Percentiles rank a stretch among this genome's conserved stretches.
These are phyloP conservation scores for Diaporthe citriasiana DNA, from an alignment of 2,329 filamentous ascomycete species.

Conservation along the genomic window DNA sequence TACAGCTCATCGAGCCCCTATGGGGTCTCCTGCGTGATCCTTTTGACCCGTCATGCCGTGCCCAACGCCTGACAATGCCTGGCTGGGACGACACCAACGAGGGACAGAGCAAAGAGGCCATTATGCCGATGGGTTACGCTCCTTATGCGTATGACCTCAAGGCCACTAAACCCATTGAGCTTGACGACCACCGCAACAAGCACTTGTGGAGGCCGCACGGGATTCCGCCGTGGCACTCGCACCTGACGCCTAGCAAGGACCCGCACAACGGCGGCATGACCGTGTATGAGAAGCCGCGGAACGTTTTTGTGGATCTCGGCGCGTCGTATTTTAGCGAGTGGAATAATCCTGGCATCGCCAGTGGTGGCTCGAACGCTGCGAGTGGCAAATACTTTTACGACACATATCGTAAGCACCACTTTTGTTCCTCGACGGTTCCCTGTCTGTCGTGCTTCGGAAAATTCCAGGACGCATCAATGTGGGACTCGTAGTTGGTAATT, in stretches of 20 bases:
- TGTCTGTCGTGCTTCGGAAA: too few relatives aligned
- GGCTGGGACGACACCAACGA: not conserved
- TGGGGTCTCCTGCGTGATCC: constrained; percentile 8
- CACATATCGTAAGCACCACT: not conserved
- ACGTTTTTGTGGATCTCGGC: constrained; percentile 14
- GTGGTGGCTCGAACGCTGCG: not conserved
- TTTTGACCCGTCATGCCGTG: not conserved
- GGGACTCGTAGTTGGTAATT: too few relatives aligned
- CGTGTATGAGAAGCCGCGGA: constrained; percentile 1
- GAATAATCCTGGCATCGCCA: not conserved
- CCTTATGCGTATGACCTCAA: not conserved
- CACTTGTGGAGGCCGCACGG: constrained; percentile 6
- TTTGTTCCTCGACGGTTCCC: too few relatives aligned
- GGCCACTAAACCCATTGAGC: not conserved
- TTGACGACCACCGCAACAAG: not conserved
- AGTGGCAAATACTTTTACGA: constrained; percentile 1
- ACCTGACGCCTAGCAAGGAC: constrained; percentile 4
- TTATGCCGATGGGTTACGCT: constrained; percentile 11
- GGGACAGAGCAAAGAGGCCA: constrained; percentile 1
- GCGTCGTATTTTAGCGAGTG: constrained; percentile 9
- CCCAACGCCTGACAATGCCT: not conserved
- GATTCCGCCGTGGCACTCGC: constrained; percentile 13
- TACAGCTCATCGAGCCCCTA: constrained; percentile 9
- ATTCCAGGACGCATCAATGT: too few relatives aligned
- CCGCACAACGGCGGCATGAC: not conserved